Evolutionary conservation across 2,329 filamentous ascomycete genomes (phyloP), one percentile per base, ranked within the genome.

Genomic region (Periconia sp.): DNA sequence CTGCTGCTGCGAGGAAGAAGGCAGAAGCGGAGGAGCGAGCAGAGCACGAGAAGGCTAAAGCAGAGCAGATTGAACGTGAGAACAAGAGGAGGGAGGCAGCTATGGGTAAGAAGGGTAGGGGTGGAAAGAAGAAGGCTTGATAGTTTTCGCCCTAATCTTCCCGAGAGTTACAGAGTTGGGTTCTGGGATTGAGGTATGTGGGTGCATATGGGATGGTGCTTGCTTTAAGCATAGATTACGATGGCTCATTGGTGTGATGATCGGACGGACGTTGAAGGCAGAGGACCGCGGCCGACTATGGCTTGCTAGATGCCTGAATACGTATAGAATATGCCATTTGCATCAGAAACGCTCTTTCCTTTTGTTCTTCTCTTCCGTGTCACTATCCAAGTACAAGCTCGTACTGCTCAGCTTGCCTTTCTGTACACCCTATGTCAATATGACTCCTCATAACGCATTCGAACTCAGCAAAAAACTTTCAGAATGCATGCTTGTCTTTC

Each of bases 1-100:
- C 86, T 15, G 92, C 95, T 63, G 84, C 89, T 39, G 88, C 85
- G 21, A 78, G 90, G 60, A 92, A 92, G 78, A 83, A 89, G 76
- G 92, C 83, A 1, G 76, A 78, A 63, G 75, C 74, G 29, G 73
- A 76, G 58, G 76, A 79, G 70, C 70, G 67, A 46, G 75, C 75
- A 6, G 68, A 77, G 67, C 57, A 73, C 2, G 83, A 86, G 83
- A 82, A 78, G 79, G 71, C 52, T 32, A 78, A 77, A 68, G 70
- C 70, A 39, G 76, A 75, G 57, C 69, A 77, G 58, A 63, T 77
- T 61, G 74, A 70, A 43, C 63, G 74, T 24, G 66, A 78, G 57
- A 67, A 71, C 48, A 73, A 74, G 67, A 75, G 71, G 74, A 73
- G 69, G 65, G 68, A 75, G 53, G 73, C 73, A 46, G 73, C 70